These are phyloP conservation scores for Amauroascus niger DNA, from an alignment of 2,329 filamentous ascomycete genomes.

Conservation along the genomic window DNA sequence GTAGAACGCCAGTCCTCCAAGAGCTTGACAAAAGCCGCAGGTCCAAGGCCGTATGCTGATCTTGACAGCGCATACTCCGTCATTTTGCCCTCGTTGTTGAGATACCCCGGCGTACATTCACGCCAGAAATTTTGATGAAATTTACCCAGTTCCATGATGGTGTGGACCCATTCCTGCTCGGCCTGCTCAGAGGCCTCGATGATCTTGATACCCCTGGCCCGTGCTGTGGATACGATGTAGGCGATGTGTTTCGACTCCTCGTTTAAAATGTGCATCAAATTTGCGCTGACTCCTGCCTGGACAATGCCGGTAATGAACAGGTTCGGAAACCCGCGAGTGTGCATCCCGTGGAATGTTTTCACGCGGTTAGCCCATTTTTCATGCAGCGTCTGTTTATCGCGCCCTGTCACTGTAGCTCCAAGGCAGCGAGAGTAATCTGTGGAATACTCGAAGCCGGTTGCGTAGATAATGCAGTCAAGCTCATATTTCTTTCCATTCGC, in stretches of 20 bases:
- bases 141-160: not conserved
- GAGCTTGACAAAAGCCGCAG: not conserved
- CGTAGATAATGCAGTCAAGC: conserved; percentile 40
- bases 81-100: not conserved
- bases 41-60: not conserved
- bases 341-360: conserved; percentile 45
- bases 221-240: not conserved
- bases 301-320: conserved; percentile 40
- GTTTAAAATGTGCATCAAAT: not conserved
- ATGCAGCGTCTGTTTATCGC: conserved; percentile 37
- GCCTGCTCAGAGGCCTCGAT: not conserved
- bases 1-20: not conserved
- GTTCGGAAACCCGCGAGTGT: conserved; percentile 46
- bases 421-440: conserved; percentile 19
- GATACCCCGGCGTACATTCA: not conserved
- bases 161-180: conserved; percentile 2
- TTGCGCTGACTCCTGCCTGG: conserved; percentile 28
- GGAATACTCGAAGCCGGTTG: conserved; percentile 35
- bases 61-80: not conserved
- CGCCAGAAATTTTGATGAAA: not conserved
- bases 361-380: conserved; percentile 41
- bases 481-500: conserved; percentile 41
- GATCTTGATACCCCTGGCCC: not conserved
- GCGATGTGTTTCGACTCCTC: conserved; percentile 1
- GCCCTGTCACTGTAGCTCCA: conserved; percentile 37